These are phyloP conservation scores for Henckelia pumila DNA, from an alignment of 257 asterid genomes.

Conservation along the genomic window DNA sequence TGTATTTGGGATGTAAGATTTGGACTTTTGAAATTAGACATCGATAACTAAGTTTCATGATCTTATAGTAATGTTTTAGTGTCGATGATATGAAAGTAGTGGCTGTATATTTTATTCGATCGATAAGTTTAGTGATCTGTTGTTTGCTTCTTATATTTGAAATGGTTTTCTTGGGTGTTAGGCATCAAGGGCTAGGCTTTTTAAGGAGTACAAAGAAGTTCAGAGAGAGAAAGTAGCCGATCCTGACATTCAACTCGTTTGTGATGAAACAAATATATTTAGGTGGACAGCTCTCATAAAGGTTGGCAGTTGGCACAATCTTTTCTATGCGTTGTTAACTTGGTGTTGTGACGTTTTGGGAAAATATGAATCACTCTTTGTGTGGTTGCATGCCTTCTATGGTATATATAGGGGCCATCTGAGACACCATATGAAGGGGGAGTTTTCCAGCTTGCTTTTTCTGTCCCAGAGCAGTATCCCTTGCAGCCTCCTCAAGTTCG, in stretches of 20 bases:
- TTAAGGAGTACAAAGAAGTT: slow-evolving; percentile 97
- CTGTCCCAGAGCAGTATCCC: slow-evolving; percentile 99
- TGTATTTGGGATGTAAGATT: not conserved
- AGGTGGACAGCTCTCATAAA: slow-evolving; percentile 98
- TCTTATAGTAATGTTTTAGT: not conserved
- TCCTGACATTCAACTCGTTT: slow-evolving; percentile 93
- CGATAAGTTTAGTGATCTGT: not conserved
- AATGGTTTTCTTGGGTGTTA: slow-evolving; percentile 18
- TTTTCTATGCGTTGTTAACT: slow-evolving; percentile 6
- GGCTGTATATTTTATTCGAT: not conserved
- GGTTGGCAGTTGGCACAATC: slow-evolving; percentile 43
- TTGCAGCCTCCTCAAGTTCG: slow-evolving; percentile 99
- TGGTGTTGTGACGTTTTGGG: slow-evolving; percentile 3
- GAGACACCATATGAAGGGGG: slow-evolving; percentile 99
- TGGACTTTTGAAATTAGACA: not conserved
- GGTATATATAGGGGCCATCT: slow-evolving; percentile 73
- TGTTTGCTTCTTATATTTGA: not conserved
- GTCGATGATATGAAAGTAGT: not conserved
- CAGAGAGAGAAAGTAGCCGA: slow-evolving; percentile 89
- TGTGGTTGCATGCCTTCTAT: slow-evolving; percentile 23
- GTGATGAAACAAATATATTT: slow-evolving; percentile 90
- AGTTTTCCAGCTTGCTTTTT: slow-evolving; percentile 91
- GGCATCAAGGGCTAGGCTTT: slow-evolving; percentile 97
- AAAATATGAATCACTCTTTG: not conserved
- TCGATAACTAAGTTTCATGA: not conserved